These are phyloP conservation scores for Novymonas esmeraldas DNA, from an alignment of 208 protist species.

Conservation along the genomic window DNA sequence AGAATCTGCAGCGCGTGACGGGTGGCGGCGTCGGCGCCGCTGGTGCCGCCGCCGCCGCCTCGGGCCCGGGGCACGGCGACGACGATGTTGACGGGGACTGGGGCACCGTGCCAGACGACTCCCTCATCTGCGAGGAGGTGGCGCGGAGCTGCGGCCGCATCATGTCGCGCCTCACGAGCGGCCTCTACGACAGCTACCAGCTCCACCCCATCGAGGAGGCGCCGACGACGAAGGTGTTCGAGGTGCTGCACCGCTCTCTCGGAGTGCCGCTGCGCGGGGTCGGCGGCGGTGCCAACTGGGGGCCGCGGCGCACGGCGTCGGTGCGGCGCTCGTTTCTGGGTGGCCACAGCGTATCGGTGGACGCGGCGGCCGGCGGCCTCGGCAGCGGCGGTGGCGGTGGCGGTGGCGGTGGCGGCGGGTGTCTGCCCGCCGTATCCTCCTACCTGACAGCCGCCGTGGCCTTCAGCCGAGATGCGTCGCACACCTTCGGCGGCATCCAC, in stretches of 20 bases:
- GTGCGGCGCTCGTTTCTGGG: not conserved
- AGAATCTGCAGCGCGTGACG: conserved; percentile 47
- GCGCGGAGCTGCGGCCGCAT: conserved; percentile 21
- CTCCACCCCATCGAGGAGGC: conserved; percentile 23
- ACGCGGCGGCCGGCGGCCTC: conserved; percentile 5
- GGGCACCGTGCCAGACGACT: not conserved
- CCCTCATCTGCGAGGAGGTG: conserved; percentile 5
- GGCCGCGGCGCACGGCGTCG: not conserved
- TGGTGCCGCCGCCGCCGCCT: not conserved
- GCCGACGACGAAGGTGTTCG: conserved; percentile 6
- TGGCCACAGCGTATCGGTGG: not conserved
- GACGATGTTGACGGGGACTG: not conserved
- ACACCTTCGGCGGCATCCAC: conserved; percentile 56
- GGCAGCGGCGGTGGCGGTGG: too few relatives aligned
- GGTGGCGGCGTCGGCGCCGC: conserved; percentile 4
- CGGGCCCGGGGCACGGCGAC: not conserved
- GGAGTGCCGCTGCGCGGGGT: not conserved
- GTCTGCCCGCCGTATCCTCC: not conserved
- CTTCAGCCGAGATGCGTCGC: conserved; percentile 36
- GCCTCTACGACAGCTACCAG: conserved; percentile 26
- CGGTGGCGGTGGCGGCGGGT: too few relatives aligned
- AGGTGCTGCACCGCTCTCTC: conserved; percentile 11
- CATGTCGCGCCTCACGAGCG: conserved; percentile 23
- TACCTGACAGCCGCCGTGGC: conserved; percentile 33
- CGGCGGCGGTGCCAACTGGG: too few relatives aligned